Evolutionary conservation across 2,329 filamentous ascomycete species (phyloP), one percentile per base, ranked within the genome.

Genomic region (Arthrobotrys entomopaga): DNA sequence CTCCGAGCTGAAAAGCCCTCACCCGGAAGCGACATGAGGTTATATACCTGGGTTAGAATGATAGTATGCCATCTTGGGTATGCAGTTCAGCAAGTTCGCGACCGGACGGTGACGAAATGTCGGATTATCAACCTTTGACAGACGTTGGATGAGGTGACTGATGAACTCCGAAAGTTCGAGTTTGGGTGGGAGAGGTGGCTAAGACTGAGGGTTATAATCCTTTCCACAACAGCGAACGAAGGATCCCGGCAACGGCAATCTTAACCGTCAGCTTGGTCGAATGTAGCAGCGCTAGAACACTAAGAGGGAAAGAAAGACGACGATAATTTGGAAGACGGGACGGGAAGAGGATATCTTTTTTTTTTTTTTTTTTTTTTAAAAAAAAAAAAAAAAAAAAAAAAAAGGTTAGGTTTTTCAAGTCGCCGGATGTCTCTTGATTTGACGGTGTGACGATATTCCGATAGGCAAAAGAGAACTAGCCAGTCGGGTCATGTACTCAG

Each of bases 41-140:
- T 61, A 43, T 40, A 19, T 57, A 74, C 70, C 70, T 64, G 70
- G 70, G 42, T 74, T 74, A 22, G 70, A 64, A 26, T 74, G 70
- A 48, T 74, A 74, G 52, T 74, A 74, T 10, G 70, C 70, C 70
- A 74, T 74, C 57, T 56, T 50, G 63, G 54, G 46, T 42, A 22
- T 11, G 52, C 34, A 58, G 20, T 16, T 22, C 11, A 19, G n/a
- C 26, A 29, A 50, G 50, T 43, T 38, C 50, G 29, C 46, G 38
- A 43, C 53, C 26, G 11, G 1, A 34, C 16, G 29, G 38, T 48
- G 13, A 24, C 34, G 16, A 29, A 65, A 50, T 40, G 20, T 52
- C 38, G 59, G 67, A 19, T 24, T 34, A 10, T 34, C 29, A 10
- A 34, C 29, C 29, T 34, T 50, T 16, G 42, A 29, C 16, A 24